phyloP scores from a whole-genome alignment of 2,329 filamentous ascomycete species.

The Fusarium robinianum region DNA sequence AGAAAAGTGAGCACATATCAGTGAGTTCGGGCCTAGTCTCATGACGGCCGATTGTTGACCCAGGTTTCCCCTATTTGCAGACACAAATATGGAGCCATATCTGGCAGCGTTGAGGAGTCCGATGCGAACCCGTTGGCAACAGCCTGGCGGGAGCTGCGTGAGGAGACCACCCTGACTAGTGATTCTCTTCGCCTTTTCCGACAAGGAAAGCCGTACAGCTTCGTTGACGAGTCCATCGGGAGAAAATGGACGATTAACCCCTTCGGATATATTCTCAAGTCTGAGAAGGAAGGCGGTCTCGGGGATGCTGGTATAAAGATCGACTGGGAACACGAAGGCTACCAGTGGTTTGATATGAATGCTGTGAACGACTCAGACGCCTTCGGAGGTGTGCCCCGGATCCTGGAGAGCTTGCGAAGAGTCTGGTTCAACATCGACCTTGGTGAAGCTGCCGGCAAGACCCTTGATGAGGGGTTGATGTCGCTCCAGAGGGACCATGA shows the following conservation, averaged over 20 bases:
- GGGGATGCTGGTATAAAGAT: conserved; percentile 54
- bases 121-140: conserved; percentile 59
- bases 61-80: conserved; percentile 34
- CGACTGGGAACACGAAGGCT: conserved; percentile 66
- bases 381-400: conserved; percentile 59
- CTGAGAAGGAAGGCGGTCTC: conserved; percentile 31
- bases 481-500: conserved; percentile 59
- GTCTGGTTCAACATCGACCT: conserved; percentile 63
- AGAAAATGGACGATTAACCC: conserved; percentile 67
- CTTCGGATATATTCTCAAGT: conserved; percentile 60
- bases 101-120: conserved; percentile 60
- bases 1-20: conserved; percentile 62
- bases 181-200: conserved; percentile 55
- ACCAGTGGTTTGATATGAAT: conserved; percentile 60
- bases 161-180: conserved; percentile 62
- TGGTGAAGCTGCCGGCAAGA: conserved; percentile 48
- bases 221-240: conserved; percentile 56
- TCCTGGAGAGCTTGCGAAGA: conserved; percentile 61
- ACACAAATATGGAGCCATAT: conserved; percentile 64
- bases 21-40: conserved; percentile 44
- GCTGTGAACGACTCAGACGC: conserved; percentile 50
- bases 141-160: conserved; percentile 64
- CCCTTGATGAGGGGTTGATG: conserved; percentile 53
- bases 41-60: background rate
- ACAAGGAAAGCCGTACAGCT: conserved; percentile 62